Evolutionary conservation across 2,329 filamentous ascomycete genomes (phyloP), one percentile per base, ranked within the genome.

Genomic region (Alternaria brassicae): DNA sequence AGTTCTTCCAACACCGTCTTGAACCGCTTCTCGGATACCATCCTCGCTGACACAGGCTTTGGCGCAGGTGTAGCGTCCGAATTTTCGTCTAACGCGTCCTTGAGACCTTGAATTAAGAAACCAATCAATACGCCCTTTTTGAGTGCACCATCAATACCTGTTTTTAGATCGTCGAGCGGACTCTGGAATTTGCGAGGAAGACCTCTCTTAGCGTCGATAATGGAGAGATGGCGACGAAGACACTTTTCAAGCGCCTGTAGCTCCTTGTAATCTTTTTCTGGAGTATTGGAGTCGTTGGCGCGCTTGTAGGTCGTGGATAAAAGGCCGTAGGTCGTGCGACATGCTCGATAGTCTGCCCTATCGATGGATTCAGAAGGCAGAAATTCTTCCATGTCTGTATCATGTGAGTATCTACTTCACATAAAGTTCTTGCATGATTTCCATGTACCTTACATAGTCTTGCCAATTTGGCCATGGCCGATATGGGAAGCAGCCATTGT

Each of bases 241-340:
- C 60, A 56, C 7, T 44, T 37, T 30, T 70, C 65, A 3, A 66
- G 55, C 19, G 62, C 45, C 41, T 62, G 48, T 3, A 72, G 42
- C 34, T 71, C 65, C 27, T 58, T 58, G 58, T 72, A 71, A 15
- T 65, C 56, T 4, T 64, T 66, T 2, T 42, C 34, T 15, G 63
- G 68, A 28, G 50, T 27, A 2, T 58, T n/a, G 0, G 61, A 64
- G 1, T 42, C 37, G 9, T 52, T 57, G n/a, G 61, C 51, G 28
- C 62, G 62, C 39, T 61, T 48, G 55, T 67, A 58, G 19, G 56
- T 57, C 6, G 51, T 60, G 13, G 60, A 63, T n/a, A 71, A 42
- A 9, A 66, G 60, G 2, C 70, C 67, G 32, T 68, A 71, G 8
- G 62, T 68, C 13, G 62, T 67, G 39, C 60, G 64, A 37, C 62